Evolutionary conservation across 768 basidiomycete genomes (phyloP).

Genomic region (Trametes maxima): DNA sequence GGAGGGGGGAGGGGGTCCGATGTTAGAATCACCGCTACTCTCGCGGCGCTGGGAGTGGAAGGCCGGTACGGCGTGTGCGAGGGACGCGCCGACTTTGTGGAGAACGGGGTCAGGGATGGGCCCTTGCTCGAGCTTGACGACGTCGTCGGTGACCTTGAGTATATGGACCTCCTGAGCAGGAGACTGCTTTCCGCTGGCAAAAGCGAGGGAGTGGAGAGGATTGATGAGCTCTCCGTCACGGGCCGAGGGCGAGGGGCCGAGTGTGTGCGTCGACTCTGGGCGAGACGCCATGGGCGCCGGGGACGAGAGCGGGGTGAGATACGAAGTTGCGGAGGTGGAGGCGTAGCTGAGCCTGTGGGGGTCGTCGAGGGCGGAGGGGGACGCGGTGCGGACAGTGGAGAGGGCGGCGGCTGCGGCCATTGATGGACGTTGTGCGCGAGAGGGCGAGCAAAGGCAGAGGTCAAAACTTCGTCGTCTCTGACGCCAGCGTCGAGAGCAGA

Average conservation of each 20-base stretch:
- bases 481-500: too few relatives aligned
- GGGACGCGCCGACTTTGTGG: constrained; percentile 39
- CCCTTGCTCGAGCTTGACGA: constrained; percentile 45
- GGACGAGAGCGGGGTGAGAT: not conserved
- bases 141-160: constrained; percentile 54
- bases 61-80: constrained; percentile 21
- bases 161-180: constrained; percentile 54
- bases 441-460: too few relatives aligned
- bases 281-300: constrained; percentile 29
- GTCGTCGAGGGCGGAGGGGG: constrained; percentile 15
- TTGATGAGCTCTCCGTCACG: constrained; percentile 31
- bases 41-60: constrained; percentile 12
- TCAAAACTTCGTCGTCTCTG: too few relatives aligned
- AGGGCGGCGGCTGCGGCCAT: constrained; percentile 17
- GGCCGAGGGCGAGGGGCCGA: constrained; percentile 16
- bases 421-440: not conserved
- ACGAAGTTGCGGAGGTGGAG: constrained; percentile 10
- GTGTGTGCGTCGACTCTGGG: constrained; percentile 41
- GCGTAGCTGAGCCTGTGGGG: constrained; percentile 3
- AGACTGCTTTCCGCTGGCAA: constrained; percentile 28
- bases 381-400: constrained; percentile 9
- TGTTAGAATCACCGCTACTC: constrained; percentile 27
- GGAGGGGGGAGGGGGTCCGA: constrained; percentile 63
- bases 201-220: constrained; percentile 37
- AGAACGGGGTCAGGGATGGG: constrained; percentile 37